phyloP scores from a whole-genome alignment of 1,139 yeast genomes.

The Scheffersomyces stambukii region DNA sequence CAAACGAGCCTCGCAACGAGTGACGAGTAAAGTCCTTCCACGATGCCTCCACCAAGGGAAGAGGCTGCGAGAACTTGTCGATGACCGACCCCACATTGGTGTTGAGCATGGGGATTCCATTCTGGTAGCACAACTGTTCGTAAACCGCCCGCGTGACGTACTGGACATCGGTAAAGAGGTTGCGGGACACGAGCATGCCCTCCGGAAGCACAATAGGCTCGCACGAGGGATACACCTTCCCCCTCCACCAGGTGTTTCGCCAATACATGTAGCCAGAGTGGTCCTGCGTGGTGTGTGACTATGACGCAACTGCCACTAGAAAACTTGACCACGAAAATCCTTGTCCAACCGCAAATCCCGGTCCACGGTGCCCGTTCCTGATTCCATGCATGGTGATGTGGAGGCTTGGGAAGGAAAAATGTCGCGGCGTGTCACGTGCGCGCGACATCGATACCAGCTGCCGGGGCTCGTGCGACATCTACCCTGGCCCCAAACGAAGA shows the following conservation, averaged over 20 bases:
- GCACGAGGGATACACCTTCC: constrained; percentile 30
- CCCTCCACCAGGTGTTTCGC: constrained; percentile 27
- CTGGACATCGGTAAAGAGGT: constrained; percentile 15
- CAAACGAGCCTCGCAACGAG: constrained; percentile 40
- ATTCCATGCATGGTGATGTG: too few species aligned
- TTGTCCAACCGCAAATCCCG: too few species aligned
- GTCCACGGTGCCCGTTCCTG: constrained; percentile 2
- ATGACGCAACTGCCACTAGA: constrained; percentile 11
- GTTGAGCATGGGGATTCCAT: constrained; percentile 38
- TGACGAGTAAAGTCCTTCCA: constrained; percentile 38
- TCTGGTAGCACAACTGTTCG: constrained; percentile 34
- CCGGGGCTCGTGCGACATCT: too few species aligned
- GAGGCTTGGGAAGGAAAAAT: too few species aligned
- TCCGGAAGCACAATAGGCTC: constrained; percentile 23
- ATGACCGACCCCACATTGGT: constrained; percentile 34
- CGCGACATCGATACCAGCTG: too few species aligned
- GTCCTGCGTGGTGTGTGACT: neutral
- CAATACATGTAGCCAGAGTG: constrained; percentile 28
- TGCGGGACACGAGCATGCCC: constrained; percentile 34
- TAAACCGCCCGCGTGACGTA: constrained; percentile 24
- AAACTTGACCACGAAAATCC: too few species aligned
- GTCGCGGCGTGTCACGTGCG: too few species aligned
- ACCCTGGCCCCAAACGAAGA: too few species aligned
- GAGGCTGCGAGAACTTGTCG: constrained; percentile 21
- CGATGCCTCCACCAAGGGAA: constrained; percentile 36